Base-by-base conservation (phyloP, 1,284 basidiomycete species). In the Golubevia pallescens region DNA sequence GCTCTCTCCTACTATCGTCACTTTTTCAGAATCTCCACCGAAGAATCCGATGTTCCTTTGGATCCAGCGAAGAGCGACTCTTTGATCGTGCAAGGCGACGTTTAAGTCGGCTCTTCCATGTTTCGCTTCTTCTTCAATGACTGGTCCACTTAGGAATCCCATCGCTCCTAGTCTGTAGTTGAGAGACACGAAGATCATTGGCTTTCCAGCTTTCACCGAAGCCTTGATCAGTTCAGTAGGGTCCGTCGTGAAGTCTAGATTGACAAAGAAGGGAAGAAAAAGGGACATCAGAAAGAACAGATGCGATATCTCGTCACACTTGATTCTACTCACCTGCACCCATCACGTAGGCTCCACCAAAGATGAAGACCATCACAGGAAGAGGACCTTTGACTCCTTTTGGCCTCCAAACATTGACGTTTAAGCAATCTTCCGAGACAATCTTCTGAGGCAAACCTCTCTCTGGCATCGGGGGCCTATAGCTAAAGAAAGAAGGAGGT, bases 81-180 rank as follows among this genome's bases (percentile, higher is more conserved):
- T 34, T 62, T 79, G 77, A 66, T 79, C 75, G 60, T 71, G 69
- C 16, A 73, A 60, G 3, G 69, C 77, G 4, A 68, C 68, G 58
- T 78, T 78, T 28, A 54, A 23, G 1, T 66, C 70, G 0, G 68
- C 75, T n/a, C 66, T 62, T n/a, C 65, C 65, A 20, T 54, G 34
- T 48, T 68, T 68, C 38, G 28, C 58, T 13, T 14, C 16, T n/a
- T 65, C 53, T 14, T 62, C 61, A 0, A 73, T 21, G 34, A 68
- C 68, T 20, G 63, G 61, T 5, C 67, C 70, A 23, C 63, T 65
- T 24, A 71, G 58, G 58, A 77, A 77, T 2, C 77, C 75, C 52
- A 77, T 71, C 2, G 69, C 66, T 24, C 70, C 70, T 4, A 74
- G 34, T 3, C 77, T 64, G 60, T 77, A 78, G 63, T 71, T 77